phyloP scores from a whole-genome alignment of 2,329 filamentous ascomycete species.

The Aspergillus uvarum region DNA sequence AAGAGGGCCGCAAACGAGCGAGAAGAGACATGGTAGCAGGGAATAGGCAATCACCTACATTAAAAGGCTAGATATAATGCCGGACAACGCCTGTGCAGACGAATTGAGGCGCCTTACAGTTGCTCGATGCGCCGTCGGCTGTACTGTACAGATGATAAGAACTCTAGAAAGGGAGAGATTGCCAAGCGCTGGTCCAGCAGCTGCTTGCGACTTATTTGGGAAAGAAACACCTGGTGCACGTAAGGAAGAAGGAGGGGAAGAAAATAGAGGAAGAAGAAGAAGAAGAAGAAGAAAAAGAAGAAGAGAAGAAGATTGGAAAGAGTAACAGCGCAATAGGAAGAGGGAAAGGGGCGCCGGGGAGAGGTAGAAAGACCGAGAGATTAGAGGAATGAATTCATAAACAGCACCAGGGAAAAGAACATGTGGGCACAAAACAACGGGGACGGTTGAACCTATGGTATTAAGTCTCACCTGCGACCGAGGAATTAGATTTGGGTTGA shows the following conservation, averaged over 20 bases:
- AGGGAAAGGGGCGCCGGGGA: background rate
- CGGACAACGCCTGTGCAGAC: background rate
- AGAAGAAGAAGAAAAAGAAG: conserved; percentile 14
- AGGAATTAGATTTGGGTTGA: background rate
- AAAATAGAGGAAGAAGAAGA: background rate
- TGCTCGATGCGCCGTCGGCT: background rate
- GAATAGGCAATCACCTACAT: background rate
- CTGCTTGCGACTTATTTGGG: conserved; percentile 4
- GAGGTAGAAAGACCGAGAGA: conserved; percentile 1
- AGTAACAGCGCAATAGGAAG: conserved; percentile 6
- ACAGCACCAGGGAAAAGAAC: conserved; percentile 6
- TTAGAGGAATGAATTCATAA: conserved; percentile 2
- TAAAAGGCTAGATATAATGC: background rate
- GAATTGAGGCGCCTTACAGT: conserved; percentile 2
- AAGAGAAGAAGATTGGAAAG: conserved; percentile 11
- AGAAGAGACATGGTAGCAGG: background rate
- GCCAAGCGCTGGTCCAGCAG: conserved; percentile 21
- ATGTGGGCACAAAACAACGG: conserved; percentile 9
- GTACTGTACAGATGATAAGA: conserved; percentile 1
- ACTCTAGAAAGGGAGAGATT: conserved; percentile 11
- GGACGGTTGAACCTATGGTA: conserved; percentile 9
- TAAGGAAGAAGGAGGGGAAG: background rate
- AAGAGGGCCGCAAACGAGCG: background rate
- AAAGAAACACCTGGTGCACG: background rate
- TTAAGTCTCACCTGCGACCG: conserved; percentile 4